Evolutionary conservation across 768 basidiomycete genomes (phyloP), one percentile per base, ranked within the genome.

Genomic region (Phaffia australis): DNA sequence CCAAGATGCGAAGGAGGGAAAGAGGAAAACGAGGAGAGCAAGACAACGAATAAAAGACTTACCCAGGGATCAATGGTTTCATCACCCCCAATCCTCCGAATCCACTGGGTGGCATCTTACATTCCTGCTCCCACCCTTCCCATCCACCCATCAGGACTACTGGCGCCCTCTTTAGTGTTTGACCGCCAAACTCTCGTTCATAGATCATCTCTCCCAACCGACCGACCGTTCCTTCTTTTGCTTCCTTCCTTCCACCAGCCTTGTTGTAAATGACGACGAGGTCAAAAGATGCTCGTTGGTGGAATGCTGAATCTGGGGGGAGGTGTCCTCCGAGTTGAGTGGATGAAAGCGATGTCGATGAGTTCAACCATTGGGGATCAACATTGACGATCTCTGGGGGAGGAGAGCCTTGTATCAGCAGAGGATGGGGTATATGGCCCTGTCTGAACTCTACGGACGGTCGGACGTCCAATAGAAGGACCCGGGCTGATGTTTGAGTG

Each of bases 251-350:
- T 23, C 6, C 60, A 18, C 23, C 56, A 54, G 56, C 58, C 50
- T 72, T 66, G 75, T 98, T 93, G 75, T 92, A 92, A 3, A 97
- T 78, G 19, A 86, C 88, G 29, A 99, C 84, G 25, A 93, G 76
- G 71, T 95, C 92, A 74, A 88, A 94, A 71, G 87, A 86, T 72
- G 91, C 83, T 50, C 94, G 87, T 68, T 89, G 87, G 51, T 78
- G 75, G 75, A 98, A 98, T n/a, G 87, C 79, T 1, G 80, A 80
- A 55, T 79, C 81, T 74, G 48, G 81, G 79, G 1, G 93, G 89
- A 0, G 83, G 84, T 46, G 88, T 29, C 42, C 61, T 30, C 30
- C 49, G 42, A 63, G 49, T 48, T 63, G 29, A 21, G 35, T 29
- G 35, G 18, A n/a, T n/a, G 51, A 60, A 19, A 49, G 46, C 42